Base-by-base conservation (phyloP, 306 rosid genomes). In the Phaseolus lunatus region DNA sequence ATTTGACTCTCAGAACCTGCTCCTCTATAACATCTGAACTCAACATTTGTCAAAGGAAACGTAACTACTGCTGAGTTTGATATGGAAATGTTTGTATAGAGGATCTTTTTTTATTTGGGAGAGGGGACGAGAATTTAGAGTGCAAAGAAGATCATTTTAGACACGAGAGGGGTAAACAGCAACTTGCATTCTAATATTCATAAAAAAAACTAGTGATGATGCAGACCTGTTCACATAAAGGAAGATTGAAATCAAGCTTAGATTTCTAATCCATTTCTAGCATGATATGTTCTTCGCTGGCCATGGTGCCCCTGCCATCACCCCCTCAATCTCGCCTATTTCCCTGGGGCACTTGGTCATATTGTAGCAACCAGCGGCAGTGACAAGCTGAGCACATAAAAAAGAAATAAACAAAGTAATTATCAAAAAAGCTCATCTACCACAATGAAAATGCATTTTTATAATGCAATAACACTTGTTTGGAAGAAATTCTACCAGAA, bases 301-400 rank as follows among this genome's bases (percentile, higher is more conserved):
- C 98, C 98, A 94, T 7, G 90, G 88, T 58, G 84, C 89, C 14
- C 94, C 98, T 1, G 94, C 90, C 98, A 94, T 94, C 58, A 94
- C 96, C 15, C 91, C 94, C 76, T 94, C 97, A 9, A 94, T 89
- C 82, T 94, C 97, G 72, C 18, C 59, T 72, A 75, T 80, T 76
- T 89, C 77, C 31, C 96, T 87, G 2, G 97, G 98, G 75, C 91
- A 88, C n/a, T 84, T 87, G 20, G 92, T 89, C 98, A 91, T 84
- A 78, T 87, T 94, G 82, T 87, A 89, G 88, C 92, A 91, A 69
- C 98, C 96, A 33, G 31, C 24, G 20, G 85, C 90, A 35, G 90
- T 87, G 84, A 94, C 92, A 78, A 72, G 82, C 96, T 94, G 86
- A 59, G 43, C 18, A 65, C 61, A 77, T 43, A 63, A 75, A 22